Percentiles rank a stretch among this genome's conserved stretches.
Evolutionary conservation across 192 early-diverging fungal genomes (phyloP).

Genomic region (Kickxella alabastrina): DNA sequence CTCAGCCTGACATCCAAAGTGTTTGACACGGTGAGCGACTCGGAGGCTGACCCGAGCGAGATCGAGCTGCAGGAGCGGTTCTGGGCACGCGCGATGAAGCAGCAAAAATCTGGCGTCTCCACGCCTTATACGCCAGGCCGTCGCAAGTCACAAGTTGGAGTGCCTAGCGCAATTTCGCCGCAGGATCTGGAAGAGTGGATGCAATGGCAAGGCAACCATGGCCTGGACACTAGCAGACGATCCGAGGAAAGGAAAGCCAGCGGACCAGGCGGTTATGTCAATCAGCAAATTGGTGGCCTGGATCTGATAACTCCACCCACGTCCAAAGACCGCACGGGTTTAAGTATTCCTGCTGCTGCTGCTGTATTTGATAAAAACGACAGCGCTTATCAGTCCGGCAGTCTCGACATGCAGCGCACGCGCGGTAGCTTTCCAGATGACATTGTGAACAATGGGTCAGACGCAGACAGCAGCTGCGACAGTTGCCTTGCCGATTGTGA

Average conservation of each 20-base stretch:
- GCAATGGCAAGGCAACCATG: constrained; percentile 38
- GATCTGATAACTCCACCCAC: too few species aligned
- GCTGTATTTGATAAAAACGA: too few species aligned
- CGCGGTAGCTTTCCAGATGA: too few species aligned
- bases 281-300: too few species aligned
- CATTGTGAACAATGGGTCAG: too few species aligned
- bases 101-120: constrained; percentile 29
- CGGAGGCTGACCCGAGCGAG: constrained; percentile 32
- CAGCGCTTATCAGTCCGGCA: too few species aligned
- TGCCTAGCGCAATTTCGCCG: constrained; percentile 42
- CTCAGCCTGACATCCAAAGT: constrained; percentile 17
- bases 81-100: constrained; percentile 50
- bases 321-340: too few species aligned
- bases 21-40: constrained; percentile 34
- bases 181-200: constrained; percentile 48
- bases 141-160: constrained; percentile 36
- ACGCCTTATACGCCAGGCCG: constrained; percentile 45
- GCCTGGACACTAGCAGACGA: background rate
- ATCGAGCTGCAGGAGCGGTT: constrained; percentile 34
- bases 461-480: too few species aligned
- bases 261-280: too few species aligned
- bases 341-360: too few species aligned
- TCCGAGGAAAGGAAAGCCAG: background rate
- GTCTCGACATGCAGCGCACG: too few species aligned
- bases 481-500: too few species aligned